Evolutionary conservation across 108 stramenopile genomes (phyloP), one percentile per base, ranked within the genome.

Genomic region (Cyclotella kingstonii): DNA sequence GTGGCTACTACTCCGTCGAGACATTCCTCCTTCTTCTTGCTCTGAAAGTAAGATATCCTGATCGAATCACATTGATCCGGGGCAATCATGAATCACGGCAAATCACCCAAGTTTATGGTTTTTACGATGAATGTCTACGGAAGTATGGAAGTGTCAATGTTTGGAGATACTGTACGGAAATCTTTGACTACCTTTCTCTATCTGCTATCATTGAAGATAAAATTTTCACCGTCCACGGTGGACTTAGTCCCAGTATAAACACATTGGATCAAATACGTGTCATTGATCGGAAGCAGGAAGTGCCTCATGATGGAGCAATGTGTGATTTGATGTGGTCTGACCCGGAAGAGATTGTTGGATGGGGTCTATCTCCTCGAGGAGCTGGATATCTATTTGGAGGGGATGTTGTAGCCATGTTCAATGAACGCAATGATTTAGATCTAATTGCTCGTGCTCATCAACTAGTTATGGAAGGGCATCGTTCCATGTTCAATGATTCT

Each of bases 261-360:
- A 87, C 96, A 17, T 67, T 98, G 50, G 96, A 98, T 82, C 94
- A 97, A 68, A 96, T 97, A 31, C 91, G 94, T 15, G 86, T 90
- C 38, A 64, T 98, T 33, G 96, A 98, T 66, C 93, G 98, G 19
- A 89, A 93, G 2, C 95, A 96, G 63, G 98, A 98, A 79, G 95
- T 97, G 1, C 96, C 97, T 3, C 96, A 98, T 57, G 96, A 99
- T 59, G 98, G 98, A 28, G 94, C 97, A 15, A 96, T 97, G 92
- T 98, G 98, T 66, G 98, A 99, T 69, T 80, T 99, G 54, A 57
- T 99, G 28, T 99, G 98, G 98, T 91, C 86, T 46, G 98, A 99
- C 78, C 97, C 98, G 26, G 96, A 98, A 60, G 96, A 97, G 78
- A 84, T 92, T 27, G 67, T 73, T 33, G 98, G 98, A 30, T 98